These are phyloP conservation scores for Trichophyton simii DNA, from an alignment of 2,329 filamentous ascomycete genomes.

Conservation along the genomic window DNA sequence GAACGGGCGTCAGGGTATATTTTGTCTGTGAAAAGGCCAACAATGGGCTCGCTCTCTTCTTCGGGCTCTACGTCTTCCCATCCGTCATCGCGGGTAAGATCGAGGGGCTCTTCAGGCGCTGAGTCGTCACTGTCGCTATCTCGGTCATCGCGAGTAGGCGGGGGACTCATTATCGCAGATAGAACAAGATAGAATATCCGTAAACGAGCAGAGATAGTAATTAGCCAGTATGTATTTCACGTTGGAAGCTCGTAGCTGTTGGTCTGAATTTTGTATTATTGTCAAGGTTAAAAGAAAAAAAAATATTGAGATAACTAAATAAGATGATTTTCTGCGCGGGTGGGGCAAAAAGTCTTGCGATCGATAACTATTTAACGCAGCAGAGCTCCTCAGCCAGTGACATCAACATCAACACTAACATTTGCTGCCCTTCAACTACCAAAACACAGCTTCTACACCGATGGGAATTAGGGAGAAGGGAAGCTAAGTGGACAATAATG, in stretches of 20 bases:
- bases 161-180: neutral
- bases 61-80: conserved; percentile 52
- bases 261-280: neutral
- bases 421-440: neutral
- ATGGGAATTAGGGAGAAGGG: neutral
- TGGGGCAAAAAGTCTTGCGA: neutral
- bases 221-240: no score
- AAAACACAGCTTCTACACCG: neutral
- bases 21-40: conserved; percentile 56
- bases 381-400: neutral
- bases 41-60: conserved; percentile 48
- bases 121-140: conserved; percentile 16
- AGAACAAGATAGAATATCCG: neutral
- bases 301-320: neutral
- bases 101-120: conserved; percentile 21
- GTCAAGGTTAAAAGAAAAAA: neutral
- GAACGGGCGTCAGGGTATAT: conserved; percentile 51
- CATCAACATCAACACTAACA: neutral
- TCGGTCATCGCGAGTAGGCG: neutral
- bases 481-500: neutral
- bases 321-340: neutral
- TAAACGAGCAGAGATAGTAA: neutral
- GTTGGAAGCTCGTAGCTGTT: no score
- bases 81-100: conserved; percentile 39
- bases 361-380: neutral